Evolutionary conservation across 768 basidiomycete species (phyloP), one percentile per base, ranked within the genome.

Genomic region (Suillus occidentalis): DNA sequence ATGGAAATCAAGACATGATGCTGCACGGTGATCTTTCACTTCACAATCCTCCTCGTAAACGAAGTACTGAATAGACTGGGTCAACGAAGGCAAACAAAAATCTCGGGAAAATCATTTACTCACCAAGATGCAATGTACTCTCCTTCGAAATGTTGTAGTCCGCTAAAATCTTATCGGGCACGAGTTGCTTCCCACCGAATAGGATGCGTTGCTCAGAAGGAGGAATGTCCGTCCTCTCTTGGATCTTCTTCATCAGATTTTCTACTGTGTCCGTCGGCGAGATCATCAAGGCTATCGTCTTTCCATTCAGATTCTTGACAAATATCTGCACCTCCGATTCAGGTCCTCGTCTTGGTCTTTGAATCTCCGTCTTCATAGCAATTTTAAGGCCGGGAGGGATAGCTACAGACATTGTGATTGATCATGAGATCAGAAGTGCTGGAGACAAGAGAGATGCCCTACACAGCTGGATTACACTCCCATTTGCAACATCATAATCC

Each of bases 271-370:
- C 59, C 58, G 31, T 45, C 3, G 58, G 58, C 18, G 63, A 81
- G 64, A 84, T 81, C 75, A 82, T 81, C 43, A 83, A 73, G 62
- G 82, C 80, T 71, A 83, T 83, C 63, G 80, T 81, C 77, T 81
- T 81, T 37, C 80, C 80, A 59, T 78, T 80, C 42, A 80, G 65
- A 45, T 69, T 76, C 72, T 71, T 82, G 70, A 82, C 80, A 73
- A 82, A 81, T 71, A 81, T 82, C 73, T 82, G 63, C 13, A 64
- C 63, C 25, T 60, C 63, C 25, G 45, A n/a, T 56, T 56, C 62
- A 18, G 22, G 49, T 40, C 39, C 36, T 79, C 58, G 65, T 58
- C 82, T 74, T 60, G 81, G 81, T 66, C 20, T 25, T 34, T n/a
- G 18, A 2, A 36, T 20, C 16, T 42, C 53, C 16, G 40, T 9